Evolutionary conservation across 176 grass and related monocot genomes (phyloP).

Genomic region (Aegilops bicornis): DNA sequence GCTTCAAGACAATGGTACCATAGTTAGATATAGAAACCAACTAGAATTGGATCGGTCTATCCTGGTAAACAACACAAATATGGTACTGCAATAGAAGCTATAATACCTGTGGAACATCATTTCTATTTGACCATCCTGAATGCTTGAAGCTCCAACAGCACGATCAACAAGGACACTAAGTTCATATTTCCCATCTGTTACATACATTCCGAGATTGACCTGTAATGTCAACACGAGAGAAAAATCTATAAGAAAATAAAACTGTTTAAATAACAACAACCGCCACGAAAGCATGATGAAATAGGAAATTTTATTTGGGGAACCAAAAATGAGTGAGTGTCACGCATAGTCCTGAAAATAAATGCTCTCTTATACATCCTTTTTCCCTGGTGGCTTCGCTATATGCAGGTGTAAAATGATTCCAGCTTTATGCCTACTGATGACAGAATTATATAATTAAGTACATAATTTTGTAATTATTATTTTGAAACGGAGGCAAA

Average conservation of each 20-base stretch:
- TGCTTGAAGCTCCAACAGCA: conserved; percentile 86
- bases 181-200: conserved; percentile 74
- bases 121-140: conserved; percentile 87
- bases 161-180: conserved; percentile 84
- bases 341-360: background rate
- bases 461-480: background rate
- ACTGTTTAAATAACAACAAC: background rate
- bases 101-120: conserved; percentile 91
- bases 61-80: background rate
- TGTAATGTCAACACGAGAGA: conserved; percentile 28
- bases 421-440: background rate
- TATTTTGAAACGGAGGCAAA: background rate
- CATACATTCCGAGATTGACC: conserved; percentile 81
- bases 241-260: background rate
- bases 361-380: background rate
- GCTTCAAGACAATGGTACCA: background rate
- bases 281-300: background rate
- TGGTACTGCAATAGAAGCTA: background rate
- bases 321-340: background rate
- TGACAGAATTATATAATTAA: too few relatives aligned
- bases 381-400: background rate
- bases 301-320: background rate
- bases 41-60: background rate
- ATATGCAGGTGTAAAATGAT: background rate
- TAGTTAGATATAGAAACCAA: background rate